phyloP scores from a whole-genome alignment of 306 rosid species.

The Medicago lupulina region DNA sequence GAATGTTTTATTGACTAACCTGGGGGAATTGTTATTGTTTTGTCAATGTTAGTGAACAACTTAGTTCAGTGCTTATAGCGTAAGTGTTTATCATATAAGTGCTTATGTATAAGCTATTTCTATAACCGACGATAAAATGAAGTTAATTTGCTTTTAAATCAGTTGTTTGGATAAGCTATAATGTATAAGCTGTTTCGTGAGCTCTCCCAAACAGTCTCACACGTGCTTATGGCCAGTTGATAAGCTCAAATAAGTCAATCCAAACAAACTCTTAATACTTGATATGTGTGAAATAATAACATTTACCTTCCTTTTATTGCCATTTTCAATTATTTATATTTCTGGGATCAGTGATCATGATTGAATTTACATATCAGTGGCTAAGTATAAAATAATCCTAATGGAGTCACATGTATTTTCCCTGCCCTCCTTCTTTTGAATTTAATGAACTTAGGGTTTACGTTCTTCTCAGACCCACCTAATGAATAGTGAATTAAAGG shows the following conservation, averaged over 20 bases:
- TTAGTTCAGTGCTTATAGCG: background rate
- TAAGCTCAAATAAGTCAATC: background rate
- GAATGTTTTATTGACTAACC: background rate
- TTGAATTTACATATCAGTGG: background rate
- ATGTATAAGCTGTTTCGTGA: background rate
- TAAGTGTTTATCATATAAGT: background rate
- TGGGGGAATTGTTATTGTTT: background rate
- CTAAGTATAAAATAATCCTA: slow-evolving; percentile 26
- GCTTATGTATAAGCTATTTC: background rate
- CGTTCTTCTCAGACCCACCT: slow-evolving; percentile 28
- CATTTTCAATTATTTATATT: background rate
- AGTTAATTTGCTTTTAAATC: too few species aligned
- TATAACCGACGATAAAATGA: too few species aligned
- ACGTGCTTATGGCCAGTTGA: background rate
- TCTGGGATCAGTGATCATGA: background rate
- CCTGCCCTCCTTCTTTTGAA: background rate
- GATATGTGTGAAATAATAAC: background rate
- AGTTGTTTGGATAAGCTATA: too few species aligned
- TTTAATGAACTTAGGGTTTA: slow-evolving; percentile 24
- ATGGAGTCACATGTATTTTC: slow-evolving; percentile 8
- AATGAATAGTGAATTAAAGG: slow-evolving; percentile 25
- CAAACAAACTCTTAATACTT: background rate
- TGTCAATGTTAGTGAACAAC: background rate
- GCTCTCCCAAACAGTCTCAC: background rate
- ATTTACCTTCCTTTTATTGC: background rate